These are phyloP conservation scores for Amaranthus palmeri DNA, from an alignment of 148 eudicot species.

Conservation along the genomic window DNA sequence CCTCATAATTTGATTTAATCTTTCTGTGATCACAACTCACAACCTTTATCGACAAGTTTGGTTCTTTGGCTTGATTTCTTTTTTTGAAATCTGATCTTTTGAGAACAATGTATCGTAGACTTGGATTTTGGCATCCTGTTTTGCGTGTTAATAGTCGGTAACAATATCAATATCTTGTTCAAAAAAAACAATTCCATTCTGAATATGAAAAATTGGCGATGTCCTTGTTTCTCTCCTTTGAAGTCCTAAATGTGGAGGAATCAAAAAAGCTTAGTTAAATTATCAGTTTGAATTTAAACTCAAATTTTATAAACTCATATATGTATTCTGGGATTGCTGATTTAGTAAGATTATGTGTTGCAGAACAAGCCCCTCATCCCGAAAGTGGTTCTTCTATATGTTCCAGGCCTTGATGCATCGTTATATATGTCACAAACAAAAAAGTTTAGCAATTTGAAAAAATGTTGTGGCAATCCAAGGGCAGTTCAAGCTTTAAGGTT, in stretches of 20 bases:
- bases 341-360: slow-evolving; percentile 27
- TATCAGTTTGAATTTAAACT: neutral
- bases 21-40: neutral
- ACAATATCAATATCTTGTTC: neutral
- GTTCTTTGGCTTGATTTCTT: too few relatives aligned
- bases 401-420: slow-evolving; percentile 95
- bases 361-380: slow-evolving; percentile 97
- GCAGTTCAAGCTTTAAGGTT: slow-evolving; percentile 90
- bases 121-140: neutral
- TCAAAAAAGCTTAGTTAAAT: neutral
- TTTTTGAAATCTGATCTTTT: neutral
- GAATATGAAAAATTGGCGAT: neutral
- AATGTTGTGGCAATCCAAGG: slow-evolving; percentile 77
- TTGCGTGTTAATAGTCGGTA: neutral
- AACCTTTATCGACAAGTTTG: neutral
- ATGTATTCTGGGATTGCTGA: neutral
- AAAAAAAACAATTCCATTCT: neutral
- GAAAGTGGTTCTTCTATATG: slow-evolving; percentile 82
- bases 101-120: too few relatives aligned
- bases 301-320: neutral
- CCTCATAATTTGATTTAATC: neutral
- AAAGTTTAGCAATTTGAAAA: slow-evolving; percentile 51
- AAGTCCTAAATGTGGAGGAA: neutral
- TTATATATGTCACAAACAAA: slow-evolving; percentile 71
- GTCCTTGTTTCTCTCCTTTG: neutral